phyloP scores from a whole-genome alignment of 768 basidiomycete genomes.

The Amanita molliuscula region DNA sequence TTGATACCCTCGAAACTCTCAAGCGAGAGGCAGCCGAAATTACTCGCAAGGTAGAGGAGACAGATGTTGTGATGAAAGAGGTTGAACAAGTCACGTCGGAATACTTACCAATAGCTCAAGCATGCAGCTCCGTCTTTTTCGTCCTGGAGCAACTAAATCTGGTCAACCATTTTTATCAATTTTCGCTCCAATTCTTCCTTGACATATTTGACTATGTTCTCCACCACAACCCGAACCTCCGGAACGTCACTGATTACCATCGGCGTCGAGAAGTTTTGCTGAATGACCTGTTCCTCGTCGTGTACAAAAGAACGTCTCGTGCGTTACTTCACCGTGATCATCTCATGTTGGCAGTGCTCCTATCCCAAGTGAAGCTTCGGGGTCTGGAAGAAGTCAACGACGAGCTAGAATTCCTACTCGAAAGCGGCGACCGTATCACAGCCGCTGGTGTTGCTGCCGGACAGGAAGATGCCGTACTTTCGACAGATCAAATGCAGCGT shows the following conservation, averaged over 20 bases:
- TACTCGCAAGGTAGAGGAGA: conserved; percentile 92
- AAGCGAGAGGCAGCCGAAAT: conserved; percentile 96
- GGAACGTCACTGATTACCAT: conserved; percentile 61
- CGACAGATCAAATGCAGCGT: conserved; percentile 57
- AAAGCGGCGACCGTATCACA: conserved; percentile 64
- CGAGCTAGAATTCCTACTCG: conserved; percentile 87
- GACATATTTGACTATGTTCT: conserved; percentile 97
- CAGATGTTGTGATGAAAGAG: conserved; percentile 90
- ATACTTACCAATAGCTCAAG: conserved; percentile 89
- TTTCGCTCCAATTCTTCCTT: conserved; percentile 95
- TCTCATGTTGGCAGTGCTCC: conserved; percentile 79
- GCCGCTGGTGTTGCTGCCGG: conserved; percentile 21
- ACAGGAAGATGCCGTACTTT: conserved; percentile 38
- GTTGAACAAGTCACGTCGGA: conserved; percentile 94
- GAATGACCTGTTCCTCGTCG: conserved; percentile 80
- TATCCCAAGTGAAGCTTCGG: conserved; percentile 83
- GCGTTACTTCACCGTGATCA: conserved; percentile 87
- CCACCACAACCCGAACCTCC: conserved; percentile 85
- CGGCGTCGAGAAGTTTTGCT: conserved; percentile 71
- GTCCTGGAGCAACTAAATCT: conserved; percentile 89
- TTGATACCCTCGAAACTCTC: conserved; percentile 88
- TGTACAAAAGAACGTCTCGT: conserved; percentile 84
- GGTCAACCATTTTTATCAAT: conserved; percentile 97
- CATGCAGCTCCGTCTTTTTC: conserved; percentile 96
- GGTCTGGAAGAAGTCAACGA: conserved; percentile 72